Base-by-base conservation (phyloP, 257 asterid species). In the Primulina huaijiensis region DNA sequence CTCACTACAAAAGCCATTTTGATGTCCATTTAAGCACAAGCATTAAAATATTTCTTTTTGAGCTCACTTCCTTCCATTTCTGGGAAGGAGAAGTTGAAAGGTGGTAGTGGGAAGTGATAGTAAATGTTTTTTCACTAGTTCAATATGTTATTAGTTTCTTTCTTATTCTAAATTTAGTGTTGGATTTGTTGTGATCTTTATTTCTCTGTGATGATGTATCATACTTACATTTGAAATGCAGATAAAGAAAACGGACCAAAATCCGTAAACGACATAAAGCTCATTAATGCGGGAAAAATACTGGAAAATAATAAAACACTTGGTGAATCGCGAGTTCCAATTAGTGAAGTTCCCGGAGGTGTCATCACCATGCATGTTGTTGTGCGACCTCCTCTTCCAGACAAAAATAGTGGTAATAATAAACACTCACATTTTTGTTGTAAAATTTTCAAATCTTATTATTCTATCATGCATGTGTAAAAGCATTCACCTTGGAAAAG, bases 291-390 rank as follows among this genome's bases (percentile, higher is more conserved):
- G 0, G 98, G 98, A 77, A 89, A 66, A 83, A 92, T 92, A 77
- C 96, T 92, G 40, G 98, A 92, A 81, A 89, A 92, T 67, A 89
- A 82, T 77, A 76, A 75, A 76, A 89, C 96, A 46, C 80, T 92
- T 31, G 85, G 83, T 69, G 98, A 92, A 75, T 92, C 95, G 14
- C 84, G 92, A 46, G 80, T 83, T 70, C 94, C 94, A 19, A 82
- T 86, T 68, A 87, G 85, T 80, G 98, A 89, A 82, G 90, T 89
- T 77, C 89, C 98, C 14, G 95, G 94, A 67, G 89, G 88, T 65
- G 88, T 84, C 76, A 89, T 92, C 73, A 92, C 97, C 60, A 92
- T 91, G 97, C 97, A 78, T 60, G 95, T 89, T 53, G 96, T 91
- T 65, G 86, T 89, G 8, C 92, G 92, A 20, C 95, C 95, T 72